These are phyloP conservation scores for Oemleria cerasiformis DNA, from an alignment of 306 rosid species.

Conservation along the genomic window DNA sequence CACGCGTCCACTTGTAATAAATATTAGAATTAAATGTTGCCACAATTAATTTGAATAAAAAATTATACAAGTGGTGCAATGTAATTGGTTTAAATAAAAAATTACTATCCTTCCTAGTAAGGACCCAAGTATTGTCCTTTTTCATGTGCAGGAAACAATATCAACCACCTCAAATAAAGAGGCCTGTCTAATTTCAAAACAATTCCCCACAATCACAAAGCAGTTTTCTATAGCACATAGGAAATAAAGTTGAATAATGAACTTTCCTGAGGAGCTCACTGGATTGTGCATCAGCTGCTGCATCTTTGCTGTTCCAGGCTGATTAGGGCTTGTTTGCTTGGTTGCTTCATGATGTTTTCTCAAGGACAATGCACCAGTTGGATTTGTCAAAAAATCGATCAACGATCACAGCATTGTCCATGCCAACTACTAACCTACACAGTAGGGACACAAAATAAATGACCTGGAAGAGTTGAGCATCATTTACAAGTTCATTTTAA, in stretches of 20 bases:
- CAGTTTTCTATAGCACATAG: not conserved
- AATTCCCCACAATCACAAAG: not conserved
- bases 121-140: too few relatives aligned
- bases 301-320: constrained; percentile 10
- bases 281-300: not conserved
- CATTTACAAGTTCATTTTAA: not conserved
- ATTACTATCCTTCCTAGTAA: too few relatives aligned
- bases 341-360: constrained; percentile 48
- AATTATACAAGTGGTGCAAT: too few relatives aligned
- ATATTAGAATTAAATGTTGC: too few relatives aligned
- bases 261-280: not conserved
- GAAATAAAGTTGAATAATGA: constrained; percentile 3
- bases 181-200: not conserved
- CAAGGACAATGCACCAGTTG: constrained; percentile 90
- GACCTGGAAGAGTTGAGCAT: constrained; percentile 5
- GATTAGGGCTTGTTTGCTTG: not conserved
- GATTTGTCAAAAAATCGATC: constrained; percentile 88
- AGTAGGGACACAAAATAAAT: not conserved
- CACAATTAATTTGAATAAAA: too few relatives aligned
- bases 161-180: constrained; percentile 2
- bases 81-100: too few relatives aligned
- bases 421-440: constrained; percentile 67
- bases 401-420: constrained; percentile 60
- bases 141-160: constrained; percentile 3
- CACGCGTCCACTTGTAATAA: too few relatives aligned